Evolutionary conservation across 2,329 filamentous ascomycete species (phyloP), one percentile per base, ranked within the genome.

Genomic region (Sporothrix pallida): DNA sequence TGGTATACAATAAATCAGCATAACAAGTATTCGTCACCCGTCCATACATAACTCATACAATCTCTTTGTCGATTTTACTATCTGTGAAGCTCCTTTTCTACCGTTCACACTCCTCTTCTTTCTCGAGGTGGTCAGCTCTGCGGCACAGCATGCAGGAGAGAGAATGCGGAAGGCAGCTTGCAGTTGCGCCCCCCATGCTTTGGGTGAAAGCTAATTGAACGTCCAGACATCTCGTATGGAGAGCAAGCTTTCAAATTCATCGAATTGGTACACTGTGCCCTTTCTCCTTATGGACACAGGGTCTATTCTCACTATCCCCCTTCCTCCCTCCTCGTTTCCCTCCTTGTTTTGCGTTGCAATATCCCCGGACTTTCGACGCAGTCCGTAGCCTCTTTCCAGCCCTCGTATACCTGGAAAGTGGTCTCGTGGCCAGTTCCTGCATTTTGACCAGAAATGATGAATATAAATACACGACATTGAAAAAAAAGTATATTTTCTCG

Each of bases 401-500:
- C 17, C 17, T n/a, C n/a, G 15, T 13, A 13, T 17, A 2, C n/a
- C 6, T 13, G 23, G 37, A 46, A 54, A 54, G 17, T n/a, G 48
- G 72, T 74, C 72, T 68, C 72, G 72, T 74, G 72, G 37, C 6
- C 72, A 74, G 13, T 71, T 71, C 42, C 60, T 74, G 62, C 72
- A 68, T 74, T 62, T 63, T 23, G 10, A 4, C 31, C 26, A 37
- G 31, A 37, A 37, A 37, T 37, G 4, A 37, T 37, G 31, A 31
- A 56, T 3, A n/a, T 15, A 9, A 54, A 50, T n/a, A n/a, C 37
- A 58, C 3, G 42, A 20, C 46, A 54, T n/a, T 1, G 20, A 17
- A 12, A 1, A 1, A n/a, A 26, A 8, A 12, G 50, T 52, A 52
- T n/a, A n/a, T 8, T 52, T n/a, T 9, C 52, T 13, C 8, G 6